These are phyloP conservation scores for Kernera saxatilis DNA, from an alignment of 345 rosid genomes.

Conservation along the genomic window DNA sequence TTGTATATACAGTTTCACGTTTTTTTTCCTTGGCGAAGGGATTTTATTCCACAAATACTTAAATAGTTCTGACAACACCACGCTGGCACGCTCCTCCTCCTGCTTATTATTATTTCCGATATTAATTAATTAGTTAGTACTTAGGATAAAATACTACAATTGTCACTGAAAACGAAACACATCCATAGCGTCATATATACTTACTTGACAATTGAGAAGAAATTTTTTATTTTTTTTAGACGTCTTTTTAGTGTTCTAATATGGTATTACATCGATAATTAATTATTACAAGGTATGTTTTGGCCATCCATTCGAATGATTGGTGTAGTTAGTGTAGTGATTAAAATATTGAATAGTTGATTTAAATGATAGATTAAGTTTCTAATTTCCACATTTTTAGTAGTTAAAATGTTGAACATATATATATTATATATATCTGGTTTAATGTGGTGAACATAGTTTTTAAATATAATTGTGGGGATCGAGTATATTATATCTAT, in stretches of 20 bases:
- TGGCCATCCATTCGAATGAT: slow-evolving; percentile 1
- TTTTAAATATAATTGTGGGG: background rate
- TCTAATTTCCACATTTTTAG: too few relatives aligned
- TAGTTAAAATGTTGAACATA: too few relatives aligned
- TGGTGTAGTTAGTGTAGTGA: background rate
- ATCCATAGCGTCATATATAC: background rate
- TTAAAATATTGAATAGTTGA: background rate
- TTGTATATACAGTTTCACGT: slow-evolving; percentile 4
- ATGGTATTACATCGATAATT: background rate
- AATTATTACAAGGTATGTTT: background rate
- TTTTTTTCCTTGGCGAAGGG: background rate
- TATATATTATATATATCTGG: too few relatives aligned
- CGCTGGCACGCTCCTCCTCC: too few relatives aligned
- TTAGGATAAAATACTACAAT: background rate
- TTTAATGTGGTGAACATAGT: background rate
- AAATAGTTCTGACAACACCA: slow-evolving; percentile 14
- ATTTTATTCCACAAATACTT: background rate
- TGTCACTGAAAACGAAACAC: slow-evolving; percentile 30
- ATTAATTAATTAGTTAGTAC: background rate
- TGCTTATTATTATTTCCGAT: slow-evolving; percentile 1
- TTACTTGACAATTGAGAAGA: background rate
- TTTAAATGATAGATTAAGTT: background rate
- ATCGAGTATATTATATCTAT: background rate
- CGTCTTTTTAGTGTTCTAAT: background rate
- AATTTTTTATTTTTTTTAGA: too few relatives aligned